Conservation (phyloP, 306 rosid genomes). For the peach (Prunus persica) region DNA sequence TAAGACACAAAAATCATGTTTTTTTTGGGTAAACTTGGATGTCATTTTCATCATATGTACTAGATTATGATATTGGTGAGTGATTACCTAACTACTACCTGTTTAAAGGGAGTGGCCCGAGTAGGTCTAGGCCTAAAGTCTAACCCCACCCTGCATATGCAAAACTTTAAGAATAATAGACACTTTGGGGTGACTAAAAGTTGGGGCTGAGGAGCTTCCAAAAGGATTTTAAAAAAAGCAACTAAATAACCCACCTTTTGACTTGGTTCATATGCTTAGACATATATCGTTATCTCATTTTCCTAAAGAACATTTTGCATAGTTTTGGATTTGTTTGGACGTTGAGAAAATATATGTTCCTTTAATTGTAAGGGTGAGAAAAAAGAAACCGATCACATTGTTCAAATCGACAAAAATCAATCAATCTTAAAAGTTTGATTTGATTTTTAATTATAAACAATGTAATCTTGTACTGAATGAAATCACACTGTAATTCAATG, state of each 20-base stretch:
- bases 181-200: neutral
- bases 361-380: too few relatives aligned
- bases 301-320: neutral
- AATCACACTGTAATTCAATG: too few relatives aligned
- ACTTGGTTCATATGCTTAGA: slow-evolving; percentile 9
- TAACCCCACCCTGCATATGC: slow-evolving; percentile 4
- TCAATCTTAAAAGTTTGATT: too few relatives aligned
- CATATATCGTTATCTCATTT: neutral
- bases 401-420: too few relatives aligned
- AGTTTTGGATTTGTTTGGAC: neutral
- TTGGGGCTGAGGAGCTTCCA: neutral
- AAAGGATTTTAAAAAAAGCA: neutral
- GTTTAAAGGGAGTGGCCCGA: neutral
- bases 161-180: neutral
- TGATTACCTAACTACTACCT: neutral
- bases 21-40: neutral
- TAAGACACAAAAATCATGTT: neutral
- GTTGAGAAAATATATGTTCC: neutral
- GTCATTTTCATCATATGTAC: neutral
- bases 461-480: too few relatives aligned
- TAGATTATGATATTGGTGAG: neutral
- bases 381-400: too few relatives aligned
- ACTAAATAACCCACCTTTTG: neutral
- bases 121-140: neutral
- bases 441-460: too few relatives aligned